phyloP scores from a whole-genome alignment of 1,139 yeast species.

The Blastobotrys illinoisensis region DNA sequence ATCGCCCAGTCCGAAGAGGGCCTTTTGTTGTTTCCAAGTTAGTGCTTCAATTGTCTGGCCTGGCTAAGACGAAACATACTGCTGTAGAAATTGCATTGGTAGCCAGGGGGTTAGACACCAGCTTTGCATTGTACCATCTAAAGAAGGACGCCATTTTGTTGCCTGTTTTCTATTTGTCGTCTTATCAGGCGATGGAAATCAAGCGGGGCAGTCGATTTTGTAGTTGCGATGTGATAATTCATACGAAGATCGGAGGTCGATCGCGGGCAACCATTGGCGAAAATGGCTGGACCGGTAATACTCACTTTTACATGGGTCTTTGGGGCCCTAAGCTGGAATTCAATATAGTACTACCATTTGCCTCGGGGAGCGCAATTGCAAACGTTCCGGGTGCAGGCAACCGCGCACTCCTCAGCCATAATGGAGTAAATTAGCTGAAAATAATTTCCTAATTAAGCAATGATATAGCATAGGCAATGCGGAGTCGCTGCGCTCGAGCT shows the following conservation, averaged over 20 bases:
- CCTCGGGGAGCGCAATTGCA: background rate
- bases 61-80: slow-evolving; percentile 10
- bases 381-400: background rate
- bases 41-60: background rate
- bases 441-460: background rate
- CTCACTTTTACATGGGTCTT: too few species aligned
- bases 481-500: background rate
- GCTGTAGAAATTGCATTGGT: slow-evolving; percentile 29
- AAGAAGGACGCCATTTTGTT: slow-evolving; percentile 18
- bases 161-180: background rate
- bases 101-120: slow-evolving; percentile 23
- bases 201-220: background rate
- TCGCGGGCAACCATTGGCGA: too few species aligned
- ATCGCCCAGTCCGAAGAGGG: slow-evolving; percentile 74
- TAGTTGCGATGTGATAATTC: background rate
- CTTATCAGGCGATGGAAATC: background rate
- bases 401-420: background rate
- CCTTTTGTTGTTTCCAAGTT: slow-evolving; percentile 1
- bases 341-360: too few species aligned
- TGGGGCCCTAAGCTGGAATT: too few species aligned
- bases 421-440: background rate
- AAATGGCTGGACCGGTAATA: too few species aligned
- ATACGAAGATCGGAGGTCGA: background rate
- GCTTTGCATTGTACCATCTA: slow-evolving; percentile 20
- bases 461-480: background rate